Evolutionary conservation across 108 stramenopile genomes (phyloP).

Genomic region (Fragilaria crotonensis): DNA sequence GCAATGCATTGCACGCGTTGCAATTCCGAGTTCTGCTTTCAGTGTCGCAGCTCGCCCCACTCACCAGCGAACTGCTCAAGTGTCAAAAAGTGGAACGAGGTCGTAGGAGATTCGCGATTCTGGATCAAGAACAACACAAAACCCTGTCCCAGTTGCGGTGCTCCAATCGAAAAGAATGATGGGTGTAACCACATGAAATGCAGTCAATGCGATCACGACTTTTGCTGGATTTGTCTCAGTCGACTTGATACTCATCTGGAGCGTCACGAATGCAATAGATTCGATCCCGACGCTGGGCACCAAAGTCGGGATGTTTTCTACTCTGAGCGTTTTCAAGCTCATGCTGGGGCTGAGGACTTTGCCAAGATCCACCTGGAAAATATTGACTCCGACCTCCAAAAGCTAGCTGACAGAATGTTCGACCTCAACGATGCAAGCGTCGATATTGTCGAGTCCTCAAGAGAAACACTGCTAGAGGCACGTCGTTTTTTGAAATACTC

Average conservation of each 20-base stretch:
- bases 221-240: constrained; percentile 42
- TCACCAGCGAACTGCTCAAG: no score
- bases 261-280: constrained; percentile 31
- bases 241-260: constrained; percentile 7
- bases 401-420: background rate
- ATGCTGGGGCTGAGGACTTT: constrained; percentile 44
- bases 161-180: constrained; percentile 43
- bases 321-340: constrained; percentile 57
- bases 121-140: no score
- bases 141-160: no score
- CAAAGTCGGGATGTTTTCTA: constrained; percentile 71
- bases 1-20: no score
- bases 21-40: no score
- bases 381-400: constrained; percentile 17
- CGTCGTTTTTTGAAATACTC: constrained; percentile 23
- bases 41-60: no score
- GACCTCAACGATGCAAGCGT: constrained; percentile 6
- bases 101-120: no score
- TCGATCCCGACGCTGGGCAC: constrained; percentile 32
- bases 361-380: constrained; percentile 30
- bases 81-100: no score
- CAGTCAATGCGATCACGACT: constrained; percentile 34
- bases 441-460: constrained; percentile 33
- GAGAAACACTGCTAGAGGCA: constrained; percentile 39
- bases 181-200: constrained; percentile 52